Conservation (phyloP, 805 yeast species). For the Groenewaldozyma salmanticensis region DNA sequence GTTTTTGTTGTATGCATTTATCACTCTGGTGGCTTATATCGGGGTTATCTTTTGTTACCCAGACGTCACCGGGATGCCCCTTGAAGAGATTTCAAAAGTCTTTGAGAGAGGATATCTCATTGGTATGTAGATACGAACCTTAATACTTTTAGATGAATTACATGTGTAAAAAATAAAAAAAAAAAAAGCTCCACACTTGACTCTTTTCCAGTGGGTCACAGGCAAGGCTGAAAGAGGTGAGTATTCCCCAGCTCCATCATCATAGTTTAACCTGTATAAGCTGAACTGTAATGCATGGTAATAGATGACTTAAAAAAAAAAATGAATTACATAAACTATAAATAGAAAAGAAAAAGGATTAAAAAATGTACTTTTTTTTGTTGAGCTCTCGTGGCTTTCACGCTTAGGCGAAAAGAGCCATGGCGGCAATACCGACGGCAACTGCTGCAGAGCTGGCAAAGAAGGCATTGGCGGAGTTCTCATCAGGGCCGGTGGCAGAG, state of each 20-base stretch:
- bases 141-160: not conserved
- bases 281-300: no score
- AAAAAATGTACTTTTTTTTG: not conserved
- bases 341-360: not conserved
- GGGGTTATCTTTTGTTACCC: constrained; percentile 82
- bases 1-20: constrained; percentile 77
- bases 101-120: constrained; percentile 51
- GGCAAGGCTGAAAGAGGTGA: no score
- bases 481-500: no score
- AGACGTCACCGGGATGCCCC: constrained; percentile 79
- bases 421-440: not conserved
- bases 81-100: constrained; percentile 81
- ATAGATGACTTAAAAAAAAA: no score
- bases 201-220: no score
- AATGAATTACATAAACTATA: not conserved
- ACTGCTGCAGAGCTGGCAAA: not conserved
- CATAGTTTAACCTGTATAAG: no score
- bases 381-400: no score
- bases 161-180: no score
- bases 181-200: no score
- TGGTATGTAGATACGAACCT: not conserved
- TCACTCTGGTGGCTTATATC: constrained; percentile 60
- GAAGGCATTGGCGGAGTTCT: no score
- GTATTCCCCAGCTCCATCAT: no score
- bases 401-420: not conserved